These are phyloP conservation scores for Podosphaera aphanis DNA, from an alignment of 2,329 filamentous ascomycete species.

Conservation along the genomic window DNA sequence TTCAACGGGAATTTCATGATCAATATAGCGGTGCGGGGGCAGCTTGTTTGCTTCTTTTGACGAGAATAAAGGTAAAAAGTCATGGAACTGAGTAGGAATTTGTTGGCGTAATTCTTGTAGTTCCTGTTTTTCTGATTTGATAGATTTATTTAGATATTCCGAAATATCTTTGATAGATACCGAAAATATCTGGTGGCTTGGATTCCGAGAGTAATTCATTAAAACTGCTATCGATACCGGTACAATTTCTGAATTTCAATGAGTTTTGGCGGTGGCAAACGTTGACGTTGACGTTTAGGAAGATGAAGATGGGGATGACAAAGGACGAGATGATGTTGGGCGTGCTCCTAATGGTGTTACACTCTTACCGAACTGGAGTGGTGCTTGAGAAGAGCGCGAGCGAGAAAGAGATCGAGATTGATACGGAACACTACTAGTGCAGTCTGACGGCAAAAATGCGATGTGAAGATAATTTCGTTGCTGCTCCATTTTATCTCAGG, in stretches of 20 bases:
- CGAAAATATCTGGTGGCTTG: too few relatives aligned
- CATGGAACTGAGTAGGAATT: neutral
- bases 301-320: too few relatives aligned
- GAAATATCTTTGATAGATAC: too few relatives aligned
- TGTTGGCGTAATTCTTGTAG: neutral
- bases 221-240: too few relatives aligned
- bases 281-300: too few relatives aligned
- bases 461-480: neutral
- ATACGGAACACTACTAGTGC: neutral
- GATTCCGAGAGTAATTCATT: too few relatives aligned
- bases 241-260: too few relatives aligned
- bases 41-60: neutral
- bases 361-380: too few relatives aligned
- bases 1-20: neutral
- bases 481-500: conserved; percentile 1
- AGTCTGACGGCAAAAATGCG: neutral
- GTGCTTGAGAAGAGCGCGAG: too few relatives aligned
- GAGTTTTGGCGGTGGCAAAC: too few relatives aligned
- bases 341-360: too few relatives aligned
- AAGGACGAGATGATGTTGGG: too few relatives aligned
- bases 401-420: neutral
- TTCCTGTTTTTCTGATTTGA: neutral
- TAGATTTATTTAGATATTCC: neutral
- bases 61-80: neutral
- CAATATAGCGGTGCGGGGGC: neutral